Conservation (phyloP, 371 early-diverging fungal species). For the Lichtheimia hyalospora region DNA sequence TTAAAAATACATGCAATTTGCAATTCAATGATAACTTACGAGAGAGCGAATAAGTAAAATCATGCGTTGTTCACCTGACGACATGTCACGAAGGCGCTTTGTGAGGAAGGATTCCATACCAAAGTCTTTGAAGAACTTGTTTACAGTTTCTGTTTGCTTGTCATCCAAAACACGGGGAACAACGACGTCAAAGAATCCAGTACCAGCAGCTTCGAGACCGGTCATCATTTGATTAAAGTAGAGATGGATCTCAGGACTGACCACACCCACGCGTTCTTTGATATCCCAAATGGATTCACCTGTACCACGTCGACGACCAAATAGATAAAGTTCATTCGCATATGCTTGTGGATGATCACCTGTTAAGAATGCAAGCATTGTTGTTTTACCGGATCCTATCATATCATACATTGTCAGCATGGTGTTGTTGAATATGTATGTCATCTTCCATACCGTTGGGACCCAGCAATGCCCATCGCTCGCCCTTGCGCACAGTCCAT, state of each 20-base stretch:
- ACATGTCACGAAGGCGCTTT: slow-evolving; percentile 38
- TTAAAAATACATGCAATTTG: not conserved
- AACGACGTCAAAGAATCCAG: slow-evolving; percentile 49
- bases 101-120: slow-evolving; percentile 27
- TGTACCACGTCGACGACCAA: slow-evolving; percentile 57
- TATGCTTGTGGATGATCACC: slow-evolving; percentile 71
- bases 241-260: slow-evolving; percentile 61
- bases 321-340: slow-evolving; percentile 54
- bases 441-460: slow-evolving; percentile 38
- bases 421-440: not conserved
- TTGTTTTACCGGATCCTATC: slow-evolving; percentile 63
- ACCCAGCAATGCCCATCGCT: slow-evolving; percentile 58
- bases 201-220: slow-evolving; percentile 42
- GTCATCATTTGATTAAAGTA: slow-evolving; percentile 51
- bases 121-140: slow-evolving; percentile 43
- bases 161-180: slow-evolving; percentile 27
- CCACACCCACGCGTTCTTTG: slow-evolving; percentile 46
- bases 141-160: slow-evolving; percentile 22
- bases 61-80: slow-evolving; percentile 59
- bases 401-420: not conserved
- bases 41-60: slow-evolving; percentile 53
- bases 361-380: slow-evolving; percentile 56
- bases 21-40: slow-evolving; percentile 12
- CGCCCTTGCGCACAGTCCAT: slow-evolving; percentile 55
- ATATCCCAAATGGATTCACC: slow-evolving; percentile 65